Evolutionary conservation across 331 rosid species (phyloP), one percentile per base, ranked within the genome.

Genomic region (Rosa hybrid): DNA sequence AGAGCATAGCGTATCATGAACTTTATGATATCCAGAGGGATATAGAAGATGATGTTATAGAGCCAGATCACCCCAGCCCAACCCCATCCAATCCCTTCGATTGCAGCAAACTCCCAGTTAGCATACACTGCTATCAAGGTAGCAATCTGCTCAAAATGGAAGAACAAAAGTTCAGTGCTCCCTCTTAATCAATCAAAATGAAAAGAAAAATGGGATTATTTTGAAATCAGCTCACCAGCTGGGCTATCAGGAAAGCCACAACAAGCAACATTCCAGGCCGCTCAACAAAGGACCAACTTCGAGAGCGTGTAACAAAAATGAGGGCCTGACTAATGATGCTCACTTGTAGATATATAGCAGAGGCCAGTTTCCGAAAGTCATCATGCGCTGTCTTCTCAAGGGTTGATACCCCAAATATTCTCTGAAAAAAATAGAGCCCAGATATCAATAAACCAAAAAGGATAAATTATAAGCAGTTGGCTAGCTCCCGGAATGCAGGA

Each of bases 41-140:
- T 62, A 78, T 96, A 96, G 83, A 89, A 89, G 80, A 96, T 81
- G 20, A 96, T 74, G 88, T 96, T 96, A 80, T 92, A 96, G 4
- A 96, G 88, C 99, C 98, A 96, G 81, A 96, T 88, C 0, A 93
- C 98, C 74, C 99, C 99, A 71, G 99, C 99, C 99, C 99, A 96
- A 77, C 99, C 98, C 99, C 99, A 96, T 25, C 99, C 99, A 17
- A 96, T 96, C 77, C 99, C 99, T 89, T 96, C 94, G 80, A 96
- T 96, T 21, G 98, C 97, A 74, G 99, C 98, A 73, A 96, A 96
- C 72, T 94, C 86, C 99, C 99, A 96, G 83, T 77, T 96, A 64
- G 99, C 98, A 76, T 96, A 93, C 25, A 96, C 97, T 0, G 99
- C 98, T 57, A 96, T 96, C 88, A 96, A 81, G 71, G 99, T 96